phyloP scores from a whole-genome alignment of 2,329 filamentous ascomycete genomes.

The Helminthosporium solani region DNA sequence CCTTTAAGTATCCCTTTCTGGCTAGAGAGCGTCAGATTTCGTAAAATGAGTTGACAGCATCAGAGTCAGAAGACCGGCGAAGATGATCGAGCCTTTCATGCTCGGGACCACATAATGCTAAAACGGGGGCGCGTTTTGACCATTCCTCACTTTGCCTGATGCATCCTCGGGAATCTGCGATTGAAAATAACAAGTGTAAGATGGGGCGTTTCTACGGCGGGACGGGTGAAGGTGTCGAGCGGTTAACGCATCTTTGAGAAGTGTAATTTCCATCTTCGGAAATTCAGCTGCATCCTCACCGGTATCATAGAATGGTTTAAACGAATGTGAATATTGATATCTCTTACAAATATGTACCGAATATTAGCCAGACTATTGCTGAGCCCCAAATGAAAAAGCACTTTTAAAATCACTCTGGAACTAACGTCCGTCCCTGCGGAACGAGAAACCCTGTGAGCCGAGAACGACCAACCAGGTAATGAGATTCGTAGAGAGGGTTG shows the following conservation, averaged over 20 bases:
- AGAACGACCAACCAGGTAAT: too few relatives aligned
- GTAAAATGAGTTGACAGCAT: neutral
- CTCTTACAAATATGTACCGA: neutral
- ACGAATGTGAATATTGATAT: conserved; percentile 1
- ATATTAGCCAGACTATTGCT: conserved; percentile 1
- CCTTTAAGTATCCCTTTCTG: too few relatives aligned
- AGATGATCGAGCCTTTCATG: neutral
- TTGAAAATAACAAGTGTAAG: neutral
- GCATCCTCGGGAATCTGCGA: neutral
- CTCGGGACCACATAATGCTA: conserved; percentile 3
- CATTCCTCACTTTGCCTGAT: neutral
- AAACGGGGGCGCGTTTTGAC: conserved; percentile 1
- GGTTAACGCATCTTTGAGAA: conserved; percentile 1
- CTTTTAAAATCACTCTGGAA: conserved; percentile 5
- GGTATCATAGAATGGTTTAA: conserved; percentile 1
- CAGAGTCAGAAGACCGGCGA: neutral
- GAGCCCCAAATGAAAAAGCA: conserved; percentile 3
- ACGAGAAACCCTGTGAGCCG: too few relatives aligned
- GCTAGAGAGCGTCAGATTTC: neutral
- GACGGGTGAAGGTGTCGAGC: neutral
- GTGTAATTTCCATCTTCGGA: conserved; percentile 2
- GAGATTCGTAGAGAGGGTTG: too few relatives aligned
- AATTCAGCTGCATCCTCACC: too few relatives aligned
- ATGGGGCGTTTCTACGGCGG: conserved; percentile 1
- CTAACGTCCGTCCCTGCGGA: too few relatives aligned